phyloP scores from a whole-genome alignment of 768 basidiomycete species.

The Termitomyces sp. region DNA sequence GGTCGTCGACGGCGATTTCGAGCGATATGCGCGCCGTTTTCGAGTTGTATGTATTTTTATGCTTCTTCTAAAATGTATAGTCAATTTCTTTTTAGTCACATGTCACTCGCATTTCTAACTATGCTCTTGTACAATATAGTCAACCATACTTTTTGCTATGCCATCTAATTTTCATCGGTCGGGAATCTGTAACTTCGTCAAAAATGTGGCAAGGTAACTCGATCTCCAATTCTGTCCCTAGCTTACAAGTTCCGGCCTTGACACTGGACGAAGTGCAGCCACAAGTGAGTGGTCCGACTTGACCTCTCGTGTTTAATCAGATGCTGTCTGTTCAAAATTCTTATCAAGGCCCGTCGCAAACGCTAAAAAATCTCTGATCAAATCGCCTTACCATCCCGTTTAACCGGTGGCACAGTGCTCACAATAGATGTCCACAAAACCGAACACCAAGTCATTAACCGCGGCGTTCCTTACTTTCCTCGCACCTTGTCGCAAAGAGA shows the following conservation, averaged over 20 bases:
- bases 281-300: no score
- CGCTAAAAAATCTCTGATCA: neutral
- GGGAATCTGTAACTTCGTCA: neutral
- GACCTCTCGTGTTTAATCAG: no score
- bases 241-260: no score
- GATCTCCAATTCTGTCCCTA: neutral
- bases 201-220: neutral
- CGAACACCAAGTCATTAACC: neutral
- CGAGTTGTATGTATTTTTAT: no score
- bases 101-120: neutral
- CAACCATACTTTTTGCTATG: neutral
- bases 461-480: slow-evolving; percentile 3
- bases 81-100: neutral
- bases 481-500: neutral
- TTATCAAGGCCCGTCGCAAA: neutral
- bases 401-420: neutral
- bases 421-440: neutral
- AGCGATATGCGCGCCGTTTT: neutral
- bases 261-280: no score
- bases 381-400: neutral
- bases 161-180: neutral
- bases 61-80: neutral
- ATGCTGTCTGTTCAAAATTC: no score
- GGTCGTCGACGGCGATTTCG: neutral
- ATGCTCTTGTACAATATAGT: neutral